Conservation (phyloP, 2,329 filamentous ascomycete genomes). For the Fusarium armeniacum region DNA sequence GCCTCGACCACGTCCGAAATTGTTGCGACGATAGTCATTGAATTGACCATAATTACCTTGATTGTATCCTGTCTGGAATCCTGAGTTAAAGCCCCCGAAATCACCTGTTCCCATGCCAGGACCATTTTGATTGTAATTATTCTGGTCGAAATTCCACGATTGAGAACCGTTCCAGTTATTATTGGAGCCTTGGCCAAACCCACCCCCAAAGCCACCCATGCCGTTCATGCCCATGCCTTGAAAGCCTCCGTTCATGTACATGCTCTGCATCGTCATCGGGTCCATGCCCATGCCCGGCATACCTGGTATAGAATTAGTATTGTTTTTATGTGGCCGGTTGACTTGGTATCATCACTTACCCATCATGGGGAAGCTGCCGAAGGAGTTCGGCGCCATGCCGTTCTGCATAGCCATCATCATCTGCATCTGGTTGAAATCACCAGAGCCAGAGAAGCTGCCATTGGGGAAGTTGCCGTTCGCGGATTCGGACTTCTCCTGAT, state of each 20-base stretch:
- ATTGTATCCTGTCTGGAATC: conserved; percentile 83
- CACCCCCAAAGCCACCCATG: conserved; percentile 82
- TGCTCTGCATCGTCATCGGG: conserved; percentile 79
- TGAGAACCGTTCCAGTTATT: conserved; percentile 86
- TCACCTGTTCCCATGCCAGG: conserved; percentile 84
- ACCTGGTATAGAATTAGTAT: conserved; percentile 62
- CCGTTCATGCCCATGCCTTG: conserved; percentile 82
- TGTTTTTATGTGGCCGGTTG: background rate
- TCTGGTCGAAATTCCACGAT: conserved; percentile 86
- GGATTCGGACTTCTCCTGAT: conserved; percentile 51
- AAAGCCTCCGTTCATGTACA: conserved; percentile 85
- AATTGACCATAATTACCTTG: conserved; percentile 87
- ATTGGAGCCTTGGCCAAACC: conserved; percentile 73
- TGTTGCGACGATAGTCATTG: conserved; percentile 82
- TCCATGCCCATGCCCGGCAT: conserved; percentile 91
- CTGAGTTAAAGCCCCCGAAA: conserved; percentile 83
- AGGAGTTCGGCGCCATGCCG: conserved; percentile 69
- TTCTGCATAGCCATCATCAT: conserved; percentile 84
- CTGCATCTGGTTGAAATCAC: conserved; percentile 83
- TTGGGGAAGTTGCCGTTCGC: conserved; percentile 66
- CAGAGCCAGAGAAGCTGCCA: conserved; percentile 72
- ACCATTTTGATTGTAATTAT: conserved; percentile 92
- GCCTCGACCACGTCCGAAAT: conserved; percentile 76
- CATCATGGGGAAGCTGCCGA: conserved; percentile 82
- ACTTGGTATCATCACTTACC: conserved; percentile 69